Evolutionary conservation across 176 grass and related monocot species (phyloP), one percentile per base, ranked within the genome.

Genomic region (Oryza rufipogon): DNA sequence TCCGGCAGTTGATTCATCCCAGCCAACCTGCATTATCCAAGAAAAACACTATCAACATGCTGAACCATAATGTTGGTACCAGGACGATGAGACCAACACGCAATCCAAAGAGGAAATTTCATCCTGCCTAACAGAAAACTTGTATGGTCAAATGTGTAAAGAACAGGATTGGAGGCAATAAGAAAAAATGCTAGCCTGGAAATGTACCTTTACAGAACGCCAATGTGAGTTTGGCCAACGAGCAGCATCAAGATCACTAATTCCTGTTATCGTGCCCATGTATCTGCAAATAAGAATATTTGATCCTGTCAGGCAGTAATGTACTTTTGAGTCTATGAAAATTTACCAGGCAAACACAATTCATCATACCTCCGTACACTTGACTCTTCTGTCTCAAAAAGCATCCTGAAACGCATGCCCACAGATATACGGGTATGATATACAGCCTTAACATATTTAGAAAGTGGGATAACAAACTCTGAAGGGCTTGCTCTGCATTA

Each of bases 231-330:
- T 98, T 81, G 93, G 91, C 96, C 96, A 98, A 80, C 91, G 91
- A 66, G 80, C 93, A 85, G 83, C 74, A 77, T 98, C 89, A 44
- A 98, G 87, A 86, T 98, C 96, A 70, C 91, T 90, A 75, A 98
- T 98, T 85, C 96, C 96, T 17, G 96, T 98, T 87, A 98, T 98
- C 54, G 96, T 98, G 61, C 96, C 96, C 96, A 98, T 98, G 66
- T 98, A 98, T 85, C 96, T 98, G 84, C 20, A 83, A 88, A 73
- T 71, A 77, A 77, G 4, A 68, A 46, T 47, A 33, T 54, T 67
- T 39, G 2, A 26, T 49, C 6, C 20, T 23, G 58, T 90, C 63
- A 90, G 34, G 73, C 13, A 51, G 30, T 19, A 68, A 66, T 64
- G 44, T 63, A 63, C 58, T 41, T 41, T 22, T 22, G 20, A 63